Percentiles rank a stretch among this genome's conserved stretches.
These are phyloP conservation scores for Ceratocystis colombiana DNA, from an alignment of 2,329 filamentous ascomycete species.

Conservation along the genomic window DNA sequence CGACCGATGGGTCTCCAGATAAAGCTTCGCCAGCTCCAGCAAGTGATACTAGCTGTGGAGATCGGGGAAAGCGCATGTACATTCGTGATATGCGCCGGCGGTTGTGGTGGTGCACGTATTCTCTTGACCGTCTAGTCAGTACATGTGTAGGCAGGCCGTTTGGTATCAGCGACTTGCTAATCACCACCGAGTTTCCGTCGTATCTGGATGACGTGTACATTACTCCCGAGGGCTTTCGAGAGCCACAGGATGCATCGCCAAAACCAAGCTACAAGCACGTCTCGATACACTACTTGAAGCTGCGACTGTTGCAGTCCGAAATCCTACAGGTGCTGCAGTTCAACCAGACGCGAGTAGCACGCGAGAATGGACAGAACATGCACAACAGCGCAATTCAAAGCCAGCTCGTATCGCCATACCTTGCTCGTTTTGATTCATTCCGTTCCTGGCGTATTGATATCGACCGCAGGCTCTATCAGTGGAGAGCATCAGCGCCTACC, in stretches of 20 bases:
- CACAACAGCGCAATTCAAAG: constrained; percentile 66
- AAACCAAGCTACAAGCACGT: constrained; percentile 81
- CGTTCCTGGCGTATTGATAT: constrained; percentile 81
- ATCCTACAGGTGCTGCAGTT: constrained; percentile 90
- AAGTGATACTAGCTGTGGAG: constrained; percentile 31
- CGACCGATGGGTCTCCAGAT: constrained; percentile 25
- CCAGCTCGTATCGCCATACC: constrained; percentile 71
- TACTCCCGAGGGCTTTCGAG: constrained; percentile 62
- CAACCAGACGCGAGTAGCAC: constrained; percentile 73
- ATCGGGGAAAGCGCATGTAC: constrained; percentile 65
- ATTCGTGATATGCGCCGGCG: constrained; percentile 74
- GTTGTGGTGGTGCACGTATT: constrained; percentile 96
- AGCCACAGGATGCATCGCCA: constrained; percentile 44
- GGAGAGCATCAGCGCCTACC: constrained; percentile 74
- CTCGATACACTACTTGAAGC: constrained; percentile 81
- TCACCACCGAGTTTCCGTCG: constrained; percentile 91
- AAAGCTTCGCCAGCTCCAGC: not conserved
- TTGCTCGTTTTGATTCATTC: constrained; percentile 75
- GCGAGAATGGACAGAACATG: constrained; percentile 53
- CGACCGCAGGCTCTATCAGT: constrained; percentile 69
- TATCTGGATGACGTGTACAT: constrained; percentile 81
- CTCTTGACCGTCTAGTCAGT: constrained; percentile 85
- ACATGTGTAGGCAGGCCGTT: constrained; percentile 89
- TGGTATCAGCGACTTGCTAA: constrained; percentile 89
- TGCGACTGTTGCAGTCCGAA: constrained; percentile 83